Evolutionary conservation across 768 basidiomycete species (phyloP), one percentile per base, ranked within the genome.

Genomic region (Lyophyllum atratum): DNA sequence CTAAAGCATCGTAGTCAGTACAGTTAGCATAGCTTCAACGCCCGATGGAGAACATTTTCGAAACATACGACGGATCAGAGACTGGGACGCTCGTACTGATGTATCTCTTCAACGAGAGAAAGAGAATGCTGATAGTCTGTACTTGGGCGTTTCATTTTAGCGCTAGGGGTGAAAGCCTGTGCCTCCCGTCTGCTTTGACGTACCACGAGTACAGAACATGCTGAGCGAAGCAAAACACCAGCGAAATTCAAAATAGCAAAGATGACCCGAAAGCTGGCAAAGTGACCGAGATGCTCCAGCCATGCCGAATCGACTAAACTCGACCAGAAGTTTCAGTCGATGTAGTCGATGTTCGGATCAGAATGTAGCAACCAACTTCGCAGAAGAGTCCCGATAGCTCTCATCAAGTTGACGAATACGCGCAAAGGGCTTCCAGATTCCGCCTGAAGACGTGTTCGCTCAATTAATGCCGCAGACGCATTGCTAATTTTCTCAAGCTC

Each of bases 401-500:
- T 54, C 14, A 33, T 28, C 12, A 61, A 25, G 29, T 29, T 26
- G 15, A 14, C 11, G 22, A 46, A 29, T 14, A 56, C 21, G 60
- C 58, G 60, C 21, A 53, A 57, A 14, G 55, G 12, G 24, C 47
- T 26, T 21, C 28, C 34, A 25, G 40, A 31, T 25, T 58, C 25
- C 11, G 26, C 24, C 22, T 54, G 63, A 47, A 52, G 58, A 42
- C 81, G 58, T 6, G 66, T 66, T 46, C 70, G 66, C 33, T 69
- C 69, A 21, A 80, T 60, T 7, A 69, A 63, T 15, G 57, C 60
- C 3, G 78, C 73, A 21, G 84, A 80, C 12, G 34, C 49, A 19
- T 66, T 72, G 47, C 80, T 82, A 52, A 86, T 77, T 55, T 73
- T 75, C 52, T 75, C 70, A 34, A 86, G 67, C 59, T 83, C 81